Evolutionary conservation across 305 asterid genomes (phyloP).

Genomic region (Stenogyne calaminthoides): DNA sequence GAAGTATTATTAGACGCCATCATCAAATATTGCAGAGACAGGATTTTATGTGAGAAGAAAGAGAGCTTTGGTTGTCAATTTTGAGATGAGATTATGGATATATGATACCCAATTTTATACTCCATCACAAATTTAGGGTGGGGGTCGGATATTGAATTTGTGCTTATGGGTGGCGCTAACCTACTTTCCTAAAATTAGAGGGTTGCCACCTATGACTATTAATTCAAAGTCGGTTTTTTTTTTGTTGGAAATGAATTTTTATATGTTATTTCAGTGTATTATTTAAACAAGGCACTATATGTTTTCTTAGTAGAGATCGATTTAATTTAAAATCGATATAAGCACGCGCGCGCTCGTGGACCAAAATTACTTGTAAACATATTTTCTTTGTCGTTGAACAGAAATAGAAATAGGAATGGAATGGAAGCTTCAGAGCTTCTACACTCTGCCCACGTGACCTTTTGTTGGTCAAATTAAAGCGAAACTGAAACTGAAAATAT

Average conservation of each 20-base stretch:
- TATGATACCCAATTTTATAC: neutral
- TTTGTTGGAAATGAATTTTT: too few relatives aligned
- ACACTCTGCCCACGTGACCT: neutral
- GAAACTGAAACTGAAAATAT: too few relatives aligned
- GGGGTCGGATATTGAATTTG: neutral
- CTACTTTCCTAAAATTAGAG: neutral
- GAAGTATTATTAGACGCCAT: constrained; percentile 39
- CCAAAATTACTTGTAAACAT: too few relatives aligned
- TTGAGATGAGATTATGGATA: neutral
- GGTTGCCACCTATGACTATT: constrained; percentile 21
- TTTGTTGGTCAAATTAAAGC: neutral
- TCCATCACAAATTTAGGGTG: neutral
- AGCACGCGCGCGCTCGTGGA: too few relatives aligned
- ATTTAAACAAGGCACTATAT: too few relatives aligned
- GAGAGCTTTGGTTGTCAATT: neutral
- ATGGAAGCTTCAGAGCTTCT: neutral
- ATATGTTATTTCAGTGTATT: too few relatives aligned
- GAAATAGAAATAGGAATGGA: too few relatives aligned
- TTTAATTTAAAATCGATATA: too few relatives aligned
- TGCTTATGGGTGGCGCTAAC: constrained; percentile 16
- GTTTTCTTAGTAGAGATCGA: too few relatives aligned
- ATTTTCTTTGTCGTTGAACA: neutral
- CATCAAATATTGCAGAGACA: neutral
- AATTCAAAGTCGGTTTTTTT: too few relatives aligned
- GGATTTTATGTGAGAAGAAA: neutral